phyloP scores from a whole-genome alignment of 371 early-diverging fungal genomes.

The Mycotypha africana region DNA sequence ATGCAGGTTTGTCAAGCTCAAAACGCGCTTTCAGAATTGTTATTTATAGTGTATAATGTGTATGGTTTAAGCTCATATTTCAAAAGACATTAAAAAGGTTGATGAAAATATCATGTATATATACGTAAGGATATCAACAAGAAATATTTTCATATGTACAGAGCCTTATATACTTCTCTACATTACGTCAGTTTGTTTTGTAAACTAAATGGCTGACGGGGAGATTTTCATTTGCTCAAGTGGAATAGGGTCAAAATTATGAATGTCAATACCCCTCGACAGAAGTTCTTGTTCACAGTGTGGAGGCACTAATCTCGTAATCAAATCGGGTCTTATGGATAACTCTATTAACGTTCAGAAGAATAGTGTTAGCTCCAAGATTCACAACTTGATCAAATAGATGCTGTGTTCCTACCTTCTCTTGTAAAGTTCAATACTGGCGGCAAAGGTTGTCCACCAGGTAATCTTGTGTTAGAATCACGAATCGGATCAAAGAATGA shows the following conservation, averaged over 20 bases:
- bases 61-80: no score
- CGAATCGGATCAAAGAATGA: conserved; percentile 95
- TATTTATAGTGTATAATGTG: no score
- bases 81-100: no score
- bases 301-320: conserved; percentile 56
- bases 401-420: conserved; percentile 44
- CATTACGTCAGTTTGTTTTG: no score
- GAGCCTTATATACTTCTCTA: no score
- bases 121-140: no score
- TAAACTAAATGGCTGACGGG: conserved; percentile 21
- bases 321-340: conserved; percentile 52
- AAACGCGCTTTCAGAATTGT: no score
- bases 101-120: no score
- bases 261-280: conserved; percentile 43
- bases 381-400: neutral
- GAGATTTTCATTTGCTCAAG: conserved; percentile 34
- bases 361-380: neutral
- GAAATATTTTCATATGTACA: no score
- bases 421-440: conserved; percentile 84
- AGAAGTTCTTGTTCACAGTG: conserved; percentile 53
- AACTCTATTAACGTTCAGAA: conserved; percentile 31
- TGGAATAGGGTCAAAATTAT: conserved; percentile 41
- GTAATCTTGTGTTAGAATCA: conserved; percentile 70
- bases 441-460: conserved; percentile 77
- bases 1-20: no score